phyloP scores from a whole-genome alignment of 805 yeast species.

The Hanseniaspora hatyaiensis region DNA sequence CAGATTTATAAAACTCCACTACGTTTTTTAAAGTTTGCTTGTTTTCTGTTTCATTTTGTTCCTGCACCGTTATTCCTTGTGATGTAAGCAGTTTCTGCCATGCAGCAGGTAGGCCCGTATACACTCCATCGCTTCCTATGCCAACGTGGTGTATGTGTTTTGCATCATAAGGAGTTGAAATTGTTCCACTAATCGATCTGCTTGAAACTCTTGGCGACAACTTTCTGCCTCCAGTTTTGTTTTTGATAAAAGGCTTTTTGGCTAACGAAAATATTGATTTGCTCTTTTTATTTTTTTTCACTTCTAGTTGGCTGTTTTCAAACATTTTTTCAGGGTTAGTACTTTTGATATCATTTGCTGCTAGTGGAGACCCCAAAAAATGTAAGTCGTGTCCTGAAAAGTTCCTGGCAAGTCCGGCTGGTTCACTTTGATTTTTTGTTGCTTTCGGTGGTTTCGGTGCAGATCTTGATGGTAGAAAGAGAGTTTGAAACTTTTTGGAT shows the following conservation, averaged over 20 bases:
- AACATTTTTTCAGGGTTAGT: slow-evolving; percentile 10
- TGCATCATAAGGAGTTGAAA: slow-evolving; percentile 85
- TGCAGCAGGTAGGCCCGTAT: slow-evolving; percentile 83
- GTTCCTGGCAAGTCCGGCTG: slow-evolving; percentile 7
- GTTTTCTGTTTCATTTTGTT: slow-evolving; percentile 59
- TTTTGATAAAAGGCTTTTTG: slow-evolving; percentile 22
- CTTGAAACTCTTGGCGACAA: slow-evolving; percentile 31
- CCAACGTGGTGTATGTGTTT: slow-evolving; percentile 91
- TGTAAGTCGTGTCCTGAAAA: neutral
- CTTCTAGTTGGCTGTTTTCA: neutral
- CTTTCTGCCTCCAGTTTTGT: slow-evolving; percentile 26
- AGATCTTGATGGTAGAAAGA: neutral
- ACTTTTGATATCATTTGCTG: slow-evolving; percentile 15
- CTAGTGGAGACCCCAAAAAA: neutral
- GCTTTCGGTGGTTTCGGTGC: slow-evolving; percentile 5
- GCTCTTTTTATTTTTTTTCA: slow-evolving; percentile 41
- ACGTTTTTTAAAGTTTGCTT: slow-evolving; percentile 92
- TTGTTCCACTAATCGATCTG: slow-evolving; percentile 33
- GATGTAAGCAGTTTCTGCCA: slow-evolving; percentile 79
- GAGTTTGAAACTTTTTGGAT: neutral
- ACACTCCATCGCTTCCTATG: slow-evolving; percentile 74
- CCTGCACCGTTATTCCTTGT: slow-evolving; percentile 77
- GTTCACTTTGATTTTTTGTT: slow-evolving; percentile 1
- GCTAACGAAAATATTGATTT: slow-evolving; percentile 38
- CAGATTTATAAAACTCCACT: slow-evolving; percentile 70